Evolutionary conservation across 352 stramenopile species (phyloP).

Genomic region (Globisporangium megalacanthum): DNA sequence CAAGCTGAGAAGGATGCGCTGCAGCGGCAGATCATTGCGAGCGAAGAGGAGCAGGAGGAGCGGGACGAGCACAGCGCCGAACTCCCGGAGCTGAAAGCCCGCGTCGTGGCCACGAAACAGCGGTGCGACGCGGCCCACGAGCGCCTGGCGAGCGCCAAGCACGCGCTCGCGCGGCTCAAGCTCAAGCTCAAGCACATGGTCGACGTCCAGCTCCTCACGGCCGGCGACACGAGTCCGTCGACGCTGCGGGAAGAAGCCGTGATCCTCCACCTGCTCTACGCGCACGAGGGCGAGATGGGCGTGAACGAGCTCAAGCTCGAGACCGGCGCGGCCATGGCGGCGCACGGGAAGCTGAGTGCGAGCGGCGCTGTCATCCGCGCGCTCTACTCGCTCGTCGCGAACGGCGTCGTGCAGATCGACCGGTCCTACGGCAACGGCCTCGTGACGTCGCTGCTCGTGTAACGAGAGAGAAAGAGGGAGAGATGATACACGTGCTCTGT

Average conservation of each 20-base stretch:
- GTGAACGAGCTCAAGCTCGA: slow-evolving; percentile 57
- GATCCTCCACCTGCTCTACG: slow-evolving; percentile 57
- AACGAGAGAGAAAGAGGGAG: background rate
- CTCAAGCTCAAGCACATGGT: slow-evolving; percentile 67
- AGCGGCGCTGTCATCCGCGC: slow-evolving; percentile 45
- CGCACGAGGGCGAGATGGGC: slow-evolving; percentile 56
- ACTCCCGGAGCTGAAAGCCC: slow-evolving; percentile 29
- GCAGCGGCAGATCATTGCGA: slow-evolving; percentile 37
- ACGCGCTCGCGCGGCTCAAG: slow-evolving; percentile 40
- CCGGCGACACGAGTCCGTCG: slow-evolving; percentile 34
- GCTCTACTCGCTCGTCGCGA: slow-evolving; percentile 63
- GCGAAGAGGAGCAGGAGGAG: slow-evolving; percentile 34
- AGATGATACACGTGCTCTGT: background rate
- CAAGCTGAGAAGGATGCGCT: slow-evolving; percentile 37
- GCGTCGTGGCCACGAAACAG: slow-evolving; percentile 22
- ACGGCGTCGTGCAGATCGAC: slow-evolving; percentile 69
- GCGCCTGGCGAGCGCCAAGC: slow-evolving; percentile 32
- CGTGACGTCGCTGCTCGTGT: slow-evolving; percentile 60
- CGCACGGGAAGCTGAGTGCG: slow-evolving; percentile 34
- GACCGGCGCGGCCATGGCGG: slow-evolving; percentile 32
- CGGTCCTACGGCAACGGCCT: slow-evolving; percentile 56
- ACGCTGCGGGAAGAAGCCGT: slow-evolving; percentile 49
- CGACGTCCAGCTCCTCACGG: slow-evolving; percentile 48
- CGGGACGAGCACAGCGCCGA: slow-evolving; percentile 29
- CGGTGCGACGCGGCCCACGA: slow-evolving; percentile 18